A percentile compares a stretch with the other conserved stretches of the same genome.
phyloP scores from a whole-genome alignment of 2,329 filamentous ascomycete genomes.

The Botryotinia globosa region DNA sequence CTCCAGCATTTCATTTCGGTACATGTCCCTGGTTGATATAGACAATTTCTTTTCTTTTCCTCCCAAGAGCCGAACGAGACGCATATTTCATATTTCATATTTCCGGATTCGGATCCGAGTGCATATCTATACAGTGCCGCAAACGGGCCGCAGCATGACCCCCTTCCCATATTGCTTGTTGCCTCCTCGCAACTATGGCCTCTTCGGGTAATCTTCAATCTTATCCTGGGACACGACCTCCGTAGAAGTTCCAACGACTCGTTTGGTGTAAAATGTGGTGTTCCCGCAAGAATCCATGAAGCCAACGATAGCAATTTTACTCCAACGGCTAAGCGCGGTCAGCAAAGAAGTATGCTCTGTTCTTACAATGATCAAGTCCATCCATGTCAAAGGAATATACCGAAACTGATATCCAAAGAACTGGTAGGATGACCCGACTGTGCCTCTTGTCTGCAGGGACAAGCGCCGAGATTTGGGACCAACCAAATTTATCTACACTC shows the following conservation, averaged over 20 bases:
- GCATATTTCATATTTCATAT: not conserved
- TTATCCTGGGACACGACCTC: not conserved
- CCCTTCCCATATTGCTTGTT: conserved; percentile 10
- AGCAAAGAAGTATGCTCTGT: not conserved
- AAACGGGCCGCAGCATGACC: conserved; percentile 24
- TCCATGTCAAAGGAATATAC: conserved; percentile 14
- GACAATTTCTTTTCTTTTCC: not conserved
- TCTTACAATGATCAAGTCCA: conserved; percentile 6
- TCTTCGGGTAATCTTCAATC: conserved; percentile 1
- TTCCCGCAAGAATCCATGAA: not conserved
- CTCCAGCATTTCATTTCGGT: not conserved
- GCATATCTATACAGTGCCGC: conserved; percentile 30
- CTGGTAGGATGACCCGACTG: conserved; percentile 24
- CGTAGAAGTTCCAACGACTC: not conserved
- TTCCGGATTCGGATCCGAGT: conserved; percentile 25
- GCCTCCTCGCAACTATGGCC: conserved; percentile 16
- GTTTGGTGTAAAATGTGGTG: not conserved
- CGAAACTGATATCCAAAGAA: not conserved
- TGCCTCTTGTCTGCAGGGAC: conserved; percentile 37
- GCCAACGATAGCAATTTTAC: conserved; percentile 8
- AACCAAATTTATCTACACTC: conserved; percentile 13
- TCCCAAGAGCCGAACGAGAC: not conserved
- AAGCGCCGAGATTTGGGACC: conserved; percentile 28
- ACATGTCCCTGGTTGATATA: not conserved
- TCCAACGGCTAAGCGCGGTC: conserved; percentile 16